These are phyloP conservation scores for Clarireedia paspali DNA, from an alignment of 2,329 filamentous ascomycete genomes.

Conservation along the genomic window DNA sequence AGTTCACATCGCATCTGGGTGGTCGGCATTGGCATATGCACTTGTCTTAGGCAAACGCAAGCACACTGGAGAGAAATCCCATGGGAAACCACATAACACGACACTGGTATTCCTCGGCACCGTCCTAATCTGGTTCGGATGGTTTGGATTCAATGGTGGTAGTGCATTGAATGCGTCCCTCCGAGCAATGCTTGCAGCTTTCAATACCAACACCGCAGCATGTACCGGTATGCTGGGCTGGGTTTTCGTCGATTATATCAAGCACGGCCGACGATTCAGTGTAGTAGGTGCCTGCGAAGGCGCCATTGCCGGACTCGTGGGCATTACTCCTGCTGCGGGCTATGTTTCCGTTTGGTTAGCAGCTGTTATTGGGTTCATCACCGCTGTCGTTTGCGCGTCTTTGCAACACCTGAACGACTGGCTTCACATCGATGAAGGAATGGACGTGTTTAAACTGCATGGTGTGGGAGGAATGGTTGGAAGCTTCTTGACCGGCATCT, in stretches of 20 bases:
- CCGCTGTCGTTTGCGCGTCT: conserved; percentile 32
- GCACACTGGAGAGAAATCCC: conserved; percentile 38
- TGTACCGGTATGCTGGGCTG: conserved; percentile 46
- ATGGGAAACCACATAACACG: conserved; percentile 53
- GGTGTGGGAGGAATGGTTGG: conserved; percentile 52
- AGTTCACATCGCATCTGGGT: conserved; percentile 56
- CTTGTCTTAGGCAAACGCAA: conserved; percentile 53
- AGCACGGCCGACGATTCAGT: conserved; percentile 39
- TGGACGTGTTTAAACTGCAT: conserved; percentile 54
- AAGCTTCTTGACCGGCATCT: conserved; percentile 49
- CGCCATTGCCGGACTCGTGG: conserved; percentile 48
- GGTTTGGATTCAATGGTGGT: conserved; percentile 47
- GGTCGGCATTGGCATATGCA: conserved; percentile 56
- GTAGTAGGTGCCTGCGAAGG: conserved; percentile 46
- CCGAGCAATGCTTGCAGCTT: conserved; percentile 45
- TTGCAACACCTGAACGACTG: conserved; percentile 42
- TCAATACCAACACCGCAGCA: conserved; percentile 52
- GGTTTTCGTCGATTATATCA: conserved; percentile 44
- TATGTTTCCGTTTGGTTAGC: conserved; percentile 46
- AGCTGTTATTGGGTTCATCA: conserved; percentile 44
- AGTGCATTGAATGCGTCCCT: conserved; percentile 44
- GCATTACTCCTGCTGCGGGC: conserved; percentile 50
- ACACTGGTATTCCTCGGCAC: conserved; percentile 57
- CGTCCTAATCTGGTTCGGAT: conserved; percentile 57
- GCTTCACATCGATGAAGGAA: conserved; percentile 47